Conservation (phyloP, 768 basidiomycete genomes). For the Leccinum ochraceum region DNA sequence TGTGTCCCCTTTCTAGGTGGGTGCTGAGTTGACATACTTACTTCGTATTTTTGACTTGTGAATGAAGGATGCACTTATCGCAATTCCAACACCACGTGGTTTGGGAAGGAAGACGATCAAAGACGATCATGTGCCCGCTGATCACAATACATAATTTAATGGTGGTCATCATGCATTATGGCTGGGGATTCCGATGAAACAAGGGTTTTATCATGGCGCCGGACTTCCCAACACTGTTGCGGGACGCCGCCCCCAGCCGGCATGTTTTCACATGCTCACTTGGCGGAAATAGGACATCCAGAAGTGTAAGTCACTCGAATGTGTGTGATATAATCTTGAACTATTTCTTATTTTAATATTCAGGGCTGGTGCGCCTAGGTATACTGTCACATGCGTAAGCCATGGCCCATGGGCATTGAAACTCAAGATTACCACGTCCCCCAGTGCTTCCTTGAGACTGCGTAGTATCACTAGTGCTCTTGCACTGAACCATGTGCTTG, state of each 20-base stretch:
- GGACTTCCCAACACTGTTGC: neutral
- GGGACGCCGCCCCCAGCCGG: neutral
- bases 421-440: neutral
- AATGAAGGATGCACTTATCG: neutral
- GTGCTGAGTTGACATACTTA: neutral
- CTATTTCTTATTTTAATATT: neutral
- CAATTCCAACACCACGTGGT: neutral
- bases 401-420: neutral
- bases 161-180: neutral
- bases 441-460: neutral
- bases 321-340: neutral
- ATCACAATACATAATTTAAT: neutral
- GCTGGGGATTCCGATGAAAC: constrained; percentile 16
- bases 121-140: neutral
- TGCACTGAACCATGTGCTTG: neutral
- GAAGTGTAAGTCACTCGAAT: constrained; percentile 7
- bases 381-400: neutral
- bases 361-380: neutral
- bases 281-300: constrained; percentile 11
- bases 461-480: neutral
- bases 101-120: neutral
- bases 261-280: constrained; percentile 6
- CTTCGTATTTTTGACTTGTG: neutral
- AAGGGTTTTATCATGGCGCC: constrained; percentile 14
- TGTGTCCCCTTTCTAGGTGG: neutral